Percentiles rank a stretch among this genome's conserved stretches.
Conservation (phyloP, 306 rosid genomes). For the Pueraria montana region DNA sequence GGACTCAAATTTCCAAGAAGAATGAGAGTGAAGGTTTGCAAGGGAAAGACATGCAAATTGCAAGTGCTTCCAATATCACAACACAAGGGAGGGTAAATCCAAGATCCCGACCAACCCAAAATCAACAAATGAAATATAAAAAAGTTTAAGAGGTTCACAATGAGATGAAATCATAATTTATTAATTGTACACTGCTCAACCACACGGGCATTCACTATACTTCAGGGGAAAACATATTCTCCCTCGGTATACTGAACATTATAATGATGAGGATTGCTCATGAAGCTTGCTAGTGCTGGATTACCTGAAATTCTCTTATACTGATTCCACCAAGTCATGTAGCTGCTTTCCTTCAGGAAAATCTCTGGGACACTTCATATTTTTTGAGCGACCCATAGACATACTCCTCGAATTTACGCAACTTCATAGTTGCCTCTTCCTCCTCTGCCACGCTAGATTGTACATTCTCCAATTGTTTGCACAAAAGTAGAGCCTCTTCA, state of each 20-base stretch:
- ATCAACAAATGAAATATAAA: neutral
- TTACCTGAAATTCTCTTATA: conserved; percentile 46
- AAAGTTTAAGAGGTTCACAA: no score
- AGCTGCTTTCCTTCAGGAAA: conserved; percentile 64
- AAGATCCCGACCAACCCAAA: neutral
- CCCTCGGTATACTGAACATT: conserved; percentile 51
- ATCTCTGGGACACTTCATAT: conserved; percentile 72
- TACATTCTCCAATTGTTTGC: conserved; percentile 25
- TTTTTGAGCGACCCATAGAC: conserved; percentile 54
- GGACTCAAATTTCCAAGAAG: no score
- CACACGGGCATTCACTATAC: neutral
- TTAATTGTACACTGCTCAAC: neutral
- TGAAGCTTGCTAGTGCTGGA: conserved; percentile 49
- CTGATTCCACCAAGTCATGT: conserved; percentile 73
- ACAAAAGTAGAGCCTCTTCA: conserved; percentile 67
- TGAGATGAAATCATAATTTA: neutral
- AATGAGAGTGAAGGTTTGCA: neutral
- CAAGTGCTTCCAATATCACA: neutral
- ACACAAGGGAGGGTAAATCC: neutral
- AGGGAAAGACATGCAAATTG: neutral
- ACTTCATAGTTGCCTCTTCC: neutral
- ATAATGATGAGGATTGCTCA: conserved; percentile 31
- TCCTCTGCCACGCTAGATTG: neutral
- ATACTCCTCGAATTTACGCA: conserved; percentile 60
- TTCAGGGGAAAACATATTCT: conserved; percentile 41